Evolutionary conservation across 345 rosid genomes (phyloP).

Genomic region (Murraya paniculata): DNA sequence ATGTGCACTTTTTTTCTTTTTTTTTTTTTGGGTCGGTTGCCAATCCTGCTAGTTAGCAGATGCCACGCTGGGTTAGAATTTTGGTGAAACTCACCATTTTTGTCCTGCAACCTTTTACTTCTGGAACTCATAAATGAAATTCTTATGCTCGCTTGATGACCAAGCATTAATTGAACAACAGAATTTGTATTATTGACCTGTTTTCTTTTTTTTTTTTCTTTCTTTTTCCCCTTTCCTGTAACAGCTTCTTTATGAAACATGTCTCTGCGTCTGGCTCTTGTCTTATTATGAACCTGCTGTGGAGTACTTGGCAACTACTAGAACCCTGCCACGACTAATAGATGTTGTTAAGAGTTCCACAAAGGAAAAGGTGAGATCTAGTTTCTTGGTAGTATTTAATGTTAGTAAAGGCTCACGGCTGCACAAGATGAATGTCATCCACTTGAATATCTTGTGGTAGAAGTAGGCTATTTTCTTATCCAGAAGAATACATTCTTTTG

Average conservation of each 20-base stretch:
- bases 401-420: conserved; percentile 8
- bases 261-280: conserved; percentile 91
- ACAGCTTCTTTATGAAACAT: conserved; percentile 96
- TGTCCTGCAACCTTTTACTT: not conserved
- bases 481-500: not conserved
- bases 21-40: too few relatives aligned
- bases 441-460: not conserved
- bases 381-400: not conserved
- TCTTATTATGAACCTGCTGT: conserved; percentile 92
- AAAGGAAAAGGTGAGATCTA: conserved; percentile 78
- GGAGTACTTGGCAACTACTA: conserved; percentile 83
- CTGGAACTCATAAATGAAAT: conserved; percentile 2
- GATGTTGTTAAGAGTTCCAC: conserved; percentile 89
- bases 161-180: not conserved
- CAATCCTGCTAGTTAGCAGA: conserved; percentile 3
- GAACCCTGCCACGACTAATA: conserved; percentile 69
- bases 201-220: too few relatives aligned
- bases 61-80: not conserved
- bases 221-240: not conserved
- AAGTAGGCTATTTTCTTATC: not conserved
- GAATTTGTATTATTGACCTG: conserved; percentile 12
- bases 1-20: too few relatives aligned
- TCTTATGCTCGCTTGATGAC: conserved; percentile 3
- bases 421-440: conserved; percentile 2
- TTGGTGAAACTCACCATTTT: not conserved